Percentiles rank a stretch among this genome's conserved stretches.
phyloP scores from a whole-genome alignment of 768 basidiomycete species.

The Trametes cubensis region DNA sequence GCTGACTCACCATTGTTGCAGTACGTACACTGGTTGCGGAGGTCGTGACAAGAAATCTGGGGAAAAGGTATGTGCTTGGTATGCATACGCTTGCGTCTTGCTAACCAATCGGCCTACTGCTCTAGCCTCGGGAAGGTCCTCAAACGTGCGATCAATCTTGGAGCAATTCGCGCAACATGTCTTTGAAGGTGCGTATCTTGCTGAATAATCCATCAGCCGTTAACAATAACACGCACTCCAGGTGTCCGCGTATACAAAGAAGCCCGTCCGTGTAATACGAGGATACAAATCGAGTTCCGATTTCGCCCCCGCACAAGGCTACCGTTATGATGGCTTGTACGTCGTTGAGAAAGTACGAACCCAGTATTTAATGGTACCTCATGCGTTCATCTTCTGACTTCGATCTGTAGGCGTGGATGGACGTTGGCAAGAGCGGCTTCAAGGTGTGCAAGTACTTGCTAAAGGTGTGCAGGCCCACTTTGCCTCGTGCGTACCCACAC shows the following conservation, averaged over 20 bases:
- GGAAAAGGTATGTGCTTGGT: constrained; percentile 5
- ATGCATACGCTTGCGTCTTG: background rate
- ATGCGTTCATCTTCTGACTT: background rate
- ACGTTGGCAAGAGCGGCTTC: constrained; percentile 20
- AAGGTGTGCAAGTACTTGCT: constrained; percentile 26
- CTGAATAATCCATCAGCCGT: background rate
- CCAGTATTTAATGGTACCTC: too few relatives aligned
- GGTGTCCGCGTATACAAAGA: constrained; percentile 21
- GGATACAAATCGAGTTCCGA: constrained; percentile 21
- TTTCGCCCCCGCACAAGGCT: constrained; percentile 23
- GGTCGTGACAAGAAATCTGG: constrained; percentile 19
- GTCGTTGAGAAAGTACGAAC: constrained; percentile 13
- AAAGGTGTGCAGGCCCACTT: constrained; percentile 2
- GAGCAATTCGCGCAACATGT: constrained; percentile 18
- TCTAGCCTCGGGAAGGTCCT: constrained; percentile 22
- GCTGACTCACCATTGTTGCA: background rate
- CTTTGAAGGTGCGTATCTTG: constrained; percentile 14
- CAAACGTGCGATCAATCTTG: constrained; percentile 25
- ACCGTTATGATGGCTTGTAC: constrained; percentile 29
- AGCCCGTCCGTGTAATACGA: constrained; percentile 27
- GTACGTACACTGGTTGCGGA: constrained; percentile 27
- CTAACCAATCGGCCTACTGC: background rate
- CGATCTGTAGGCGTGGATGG: constrained; percentile 25
- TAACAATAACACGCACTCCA: background rate
- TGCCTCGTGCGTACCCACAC: background rate